A percentile compares a stretch with the other conserved stretches of the same genome.
Conservation (phyloP, 345 rosid species). For the Turritis glabra region DNA sequence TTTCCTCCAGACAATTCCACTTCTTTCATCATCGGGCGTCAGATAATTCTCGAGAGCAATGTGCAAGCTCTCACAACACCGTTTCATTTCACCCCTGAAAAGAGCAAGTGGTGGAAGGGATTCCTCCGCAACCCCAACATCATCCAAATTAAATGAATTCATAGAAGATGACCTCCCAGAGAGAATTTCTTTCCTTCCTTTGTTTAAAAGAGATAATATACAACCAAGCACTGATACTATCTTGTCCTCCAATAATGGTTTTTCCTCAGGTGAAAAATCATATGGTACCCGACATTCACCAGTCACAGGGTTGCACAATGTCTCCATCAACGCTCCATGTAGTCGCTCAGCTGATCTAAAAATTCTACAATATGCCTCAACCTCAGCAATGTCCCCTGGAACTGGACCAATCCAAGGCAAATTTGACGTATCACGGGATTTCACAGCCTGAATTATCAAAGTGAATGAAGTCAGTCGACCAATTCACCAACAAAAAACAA, state of each 20-base stretch:
- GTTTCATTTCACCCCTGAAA: constrained; percentile 93
- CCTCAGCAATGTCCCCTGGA: constrained; percentile 96
- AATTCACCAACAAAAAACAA: background rate
- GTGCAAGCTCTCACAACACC: constrained; percentile 93
- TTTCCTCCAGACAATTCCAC: constrained; percentile 80
- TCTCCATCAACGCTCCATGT: constrained; percentile 86
- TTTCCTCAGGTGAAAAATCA: constrained; percentile 77
- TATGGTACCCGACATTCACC: constrained; percentile 86
- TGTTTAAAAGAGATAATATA: constrained; percentile 77
- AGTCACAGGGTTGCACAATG: constrained; percentile 90
- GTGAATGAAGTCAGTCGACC: constrained; percentile 35
- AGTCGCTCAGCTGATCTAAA: constrained; percentile 84
- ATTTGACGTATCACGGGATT: constrained; percentile 66
- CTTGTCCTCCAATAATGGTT: constrained; percentile 83
- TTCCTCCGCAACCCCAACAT: constrained; percentile 59
- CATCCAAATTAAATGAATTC: constrained; percentile 50
- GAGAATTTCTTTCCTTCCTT: constrained; percentile 89
- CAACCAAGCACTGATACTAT: constrained; percentile 94
- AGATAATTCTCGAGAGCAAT: constrained; percentile 84
- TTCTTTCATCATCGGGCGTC: constrained; percentile 69
- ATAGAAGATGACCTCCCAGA: constrained; percentile 74
- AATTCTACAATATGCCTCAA: constrained; percentile 94
- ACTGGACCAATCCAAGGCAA: constrained; percentile 89
- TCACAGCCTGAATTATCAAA: constrained; percentile 42
- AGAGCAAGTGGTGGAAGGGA: constrained; percentile 87